A percentile compares a stretch with the other conserved stretches of the same genome.
Conservation (phyloP, 768 basidiomycete genomes). For the Candolleomyces aberdarensis region DNA sequence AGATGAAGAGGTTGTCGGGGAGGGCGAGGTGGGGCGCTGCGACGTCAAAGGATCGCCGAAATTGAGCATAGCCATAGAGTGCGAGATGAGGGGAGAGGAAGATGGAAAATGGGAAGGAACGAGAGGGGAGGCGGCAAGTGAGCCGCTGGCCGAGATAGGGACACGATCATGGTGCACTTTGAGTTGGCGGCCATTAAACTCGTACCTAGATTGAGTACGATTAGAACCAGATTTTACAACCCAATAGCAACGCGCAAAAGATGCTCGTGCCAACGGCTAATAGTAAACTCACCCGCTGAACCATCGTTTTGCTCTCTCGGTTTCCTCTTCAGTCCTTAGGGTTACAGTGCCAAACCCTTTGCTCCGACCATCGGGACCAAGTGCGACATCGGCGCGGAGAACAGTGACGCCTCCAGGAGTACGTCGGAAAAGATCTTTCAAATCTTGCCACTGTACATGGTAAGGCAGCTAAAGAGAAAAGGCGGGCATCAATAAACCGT, state of each 20-base stretch:
- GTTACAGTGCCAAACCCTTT: conserved; percentile 92
- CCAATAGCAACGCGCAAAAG: neutral
- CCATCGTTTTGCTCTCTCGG: conserved; percentile 78
- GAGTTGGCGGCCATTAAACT: conserved; percentile 81
- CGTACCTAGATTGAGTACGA: conserved; percentile 50
- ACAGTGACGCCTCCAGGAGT: conserved; percentile 56
- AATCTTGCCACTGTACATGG: conserved; percentile 96
- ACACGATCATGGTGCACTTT: conserved; percentile 94
- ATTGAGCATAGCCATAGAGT: conserved; percentile 8
- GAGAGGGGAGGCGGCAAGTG: conserved; percentile 1
- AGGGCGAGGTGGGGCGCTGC: neutral
- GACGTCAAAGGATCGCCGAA: neutral
- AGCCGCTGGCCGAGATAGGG: conserved; percentile 28
- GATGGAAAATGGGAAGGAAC: conserved; percentile 3
- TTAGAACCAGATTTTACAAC: conserved; percentile 1
- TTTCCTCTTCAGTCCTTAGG: conserved; percentile 80
- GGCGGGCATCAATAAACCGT: neutral
- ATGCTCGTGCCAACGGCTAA: neutral
- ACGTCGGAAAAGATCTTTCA: conserved; percentile 92
- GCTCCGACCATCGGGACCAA: conserved; percentile 84
- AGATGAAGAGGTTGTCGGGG: neutral
- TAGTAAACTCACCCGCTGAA: conserved; percentile 77
- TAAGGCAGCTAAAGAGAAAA: conserved; percentile 71
- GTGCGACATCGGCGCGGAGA: conserved; percentile 85
- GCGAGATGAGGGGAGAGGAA: conserved; percentile 9